Base-by-base conservation (phyloP, 805 yeast genomes). In the Metschnikowia reukaufii region DNA sequence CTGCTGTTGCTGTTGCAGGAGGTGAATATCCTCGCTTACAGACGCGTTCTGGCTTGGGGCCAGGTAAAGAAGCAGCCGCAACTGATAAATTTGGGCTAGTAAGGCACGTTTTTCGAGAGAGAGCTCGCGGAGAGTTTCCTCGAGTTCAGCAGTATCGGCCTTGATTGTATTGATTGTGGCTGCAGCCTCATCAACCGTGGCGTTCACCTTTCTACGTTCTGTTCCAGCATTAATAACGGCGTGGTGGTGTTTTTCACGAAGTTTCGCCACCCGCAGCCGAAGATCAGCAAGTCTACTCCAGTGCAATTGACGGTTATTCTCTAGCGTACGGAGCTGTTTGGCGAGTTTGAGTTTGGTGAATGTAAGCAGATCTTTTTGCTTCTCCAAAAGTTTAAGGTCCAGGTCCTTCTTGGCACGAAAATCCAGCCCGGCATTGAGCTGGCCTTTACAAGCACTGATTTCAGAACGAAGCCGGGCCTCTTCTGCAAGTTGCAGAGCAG, bases 391-490 rank as follows among this genome's bases (percentile, higher is more conserved):
- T 50, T 63, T 68, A 19, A 70, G 64, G 44, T 59, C 65, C 47
- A 50, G 50, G 32, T 70, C 74, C 36, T 63, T 57, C 38, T 60
- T 62, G 18, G 56, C 46, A 36, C 63, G 62, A 40, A 42, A 47
- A 31, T 68, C 73, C 13, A 64, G 52, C 39, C 65, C 73, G 19
- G 64, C 68, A 34, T 66, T 70, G 36, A 64, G 57, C 45, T 76
- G 79, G 29, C 64, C 62, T 29, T 64, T 70, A 48, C 64, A 59
- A n/a, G 27, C 8, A 7, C 43, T 47, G 6, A 51, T 32, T 23
- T 47, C 45, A 6, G 20, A 29, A 13, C 30, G 25, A 31, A 53
- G 48, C 19, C 33, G 23, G 7, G 10, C 21, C 25, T 51, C 57
- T 20, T 55, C 59, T 7, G 27, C 45, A n/a, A 16, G 47, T 37